phyloP scores from a whole-genome alignment of 106 monocot genomes.

The Vanilla planifolia region DNA sequence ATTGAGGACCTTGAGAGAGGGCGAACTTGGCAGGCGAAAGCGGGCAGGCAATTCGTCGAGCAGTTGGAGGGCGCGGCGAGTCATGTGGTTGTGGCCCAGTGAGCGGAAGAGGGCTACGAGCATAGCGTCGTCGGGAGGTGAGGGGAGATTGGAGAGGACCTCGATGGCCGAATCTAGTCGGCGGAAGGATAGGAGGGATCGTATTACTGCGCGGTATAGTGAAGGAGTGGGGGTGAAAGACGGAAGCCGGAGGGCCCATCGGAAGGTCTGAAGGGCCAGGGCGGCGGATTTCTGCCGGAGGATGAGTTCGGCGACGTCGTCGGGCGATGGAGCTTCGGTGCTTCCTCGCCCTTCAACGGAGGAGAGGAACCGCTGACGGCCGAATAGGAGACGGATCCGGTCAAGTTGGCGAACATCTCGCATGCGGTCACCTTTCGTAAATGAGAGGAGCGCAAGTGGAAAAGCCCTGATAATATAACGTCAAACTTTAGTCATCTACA shows the following conservation, averaged over 20 bases:
- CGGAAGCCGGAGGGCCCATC: constrained; percentile 11
- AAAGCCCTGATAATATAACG: no score
- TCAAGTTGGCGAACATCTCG: no score
- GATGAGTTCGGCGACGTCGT: constrained; percentile 12
- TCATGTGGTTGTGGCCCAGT: constrained; percentile 17
- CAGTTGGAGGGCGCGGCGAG: constrained; percentile 19
- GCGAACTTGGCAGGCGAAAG: constrained; percentile 10
- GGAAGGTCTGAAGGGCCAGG: constrained; percentile 7
- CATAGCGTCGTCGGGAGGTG: constrained; percentile 19
- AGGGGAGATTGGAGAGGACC: constrained; percentile 16
- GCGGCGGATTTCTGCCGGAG: constrained; percentile 7
- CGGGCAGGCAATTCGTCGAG: constrained; percentile 22
- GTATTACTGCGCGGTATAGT: constrained; percentile 3
- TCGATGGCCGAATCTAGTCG: constrained; percentile 7
- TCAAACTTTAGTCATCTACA: no score
- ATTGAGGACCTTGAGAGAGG: constrained; percentile 37
- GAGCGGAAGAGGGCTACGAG: constrained; percentile 32
- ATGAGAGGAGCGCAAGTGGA: no score
- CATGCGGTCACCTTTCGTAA: no score
- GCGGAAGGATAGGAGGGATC: constrained; percentile 19
- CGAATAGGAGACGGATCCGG: no score
- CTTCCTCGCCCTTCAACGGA: no score
- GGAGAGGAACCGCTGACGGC: no score
- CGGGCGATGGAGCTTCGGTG: constrained; percentile 4
- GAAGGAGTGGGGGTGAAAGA: constrained; percentile 6